A percentile compares a stretch with the other conserved stretches of the same genome.
phyloP scores from a whole-genome alignment of 345 rosid genomes.

The Lepidium sativum region DNA sequence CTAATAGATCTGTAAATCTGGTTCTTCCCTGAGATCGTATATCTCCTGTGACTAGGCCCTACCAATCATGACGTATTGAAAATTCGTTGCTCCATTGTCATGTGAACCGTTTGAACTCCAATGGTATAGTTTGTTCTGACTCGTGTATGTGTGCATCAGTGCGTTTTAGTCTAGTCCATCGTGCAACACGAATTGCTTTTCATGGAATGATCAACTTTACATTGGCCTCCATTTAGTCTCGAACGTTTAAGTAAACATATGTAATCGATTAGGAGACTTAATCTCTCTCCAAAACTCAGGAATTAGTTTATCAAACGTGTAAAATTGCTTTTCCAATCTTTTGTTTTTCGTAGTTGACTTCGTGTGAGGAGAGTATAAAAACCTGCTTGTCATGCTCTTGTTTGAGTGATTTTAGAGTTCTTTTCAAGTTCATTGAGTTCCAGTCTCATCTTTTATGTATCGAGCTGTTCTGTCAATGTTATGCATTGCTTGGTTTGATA shows the following conservation, averaged over 20 bases:
- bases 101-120: not conserved
- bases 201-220: not conserved
- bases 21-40: not conserved
- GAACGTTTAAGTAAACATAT: not conserved
- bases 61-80: not conserved
- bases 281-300: not conserved
- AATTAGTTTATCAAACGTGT: not conserved
- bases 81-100: not conserved
- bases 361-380: not conserved
- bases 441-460: not conserved
- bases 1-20: constrained; percentile 3
- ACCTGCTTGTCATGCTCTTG: not conserved
- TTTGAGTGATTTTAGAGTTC: not conserved
- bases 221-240: not conserved
- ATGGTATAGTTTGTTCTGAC: not conserved
- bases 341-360: not conserved
- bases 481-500: not conserved
- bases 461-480: not conserved
- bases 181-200: not conserved
- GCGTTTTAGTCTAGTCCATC: not conserved
- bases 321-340: not conserved
- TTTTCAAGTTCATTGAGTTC: not conserved
- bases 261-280: not conserved
- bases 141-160: not conserved
- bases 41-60: not conserved